Evolutionary conservation across 2,329 filamentous ascomycete genomes (phyloP).

Genomic region (Incumbomyces lentus): DNA sequence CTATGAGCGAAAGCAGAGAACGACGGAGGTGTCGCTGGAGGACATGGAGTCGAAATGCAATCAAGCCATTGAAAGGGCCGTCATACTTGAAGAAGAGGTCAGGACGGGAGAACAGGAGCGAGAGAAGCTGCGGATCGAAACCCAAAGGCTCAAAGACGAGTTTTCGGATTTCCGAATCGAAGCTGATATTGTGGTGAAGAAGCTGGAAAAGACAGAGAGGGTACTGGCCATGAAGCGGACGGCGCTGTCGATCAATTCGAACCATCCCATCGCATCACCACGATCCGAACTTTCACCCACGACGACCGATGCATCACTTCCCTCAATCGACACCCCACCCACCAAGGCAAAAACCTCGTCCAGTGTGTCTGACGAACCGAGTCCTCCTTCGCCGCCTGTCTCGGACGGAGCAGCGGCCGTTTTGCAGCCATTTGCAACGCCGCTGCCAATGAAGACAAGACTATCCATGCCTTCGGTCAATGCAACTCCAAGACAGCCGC

Average conservation of each 20-base stretch:
- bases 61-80: conserved; percentile 77
- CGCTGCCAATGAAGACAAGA: conserved; percentile 36
- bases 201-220: conserved; percentile 62
- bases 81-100: conserved; percentile 93
- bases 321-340: conserved; percentile 79
- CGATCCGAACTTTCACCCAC: conserved; percentile 65
- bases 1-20: conserved; percentile 89
- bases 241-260: conserved; percentile 40
- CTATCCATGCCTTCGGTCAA: conserved; percentile 30
- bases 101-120: conserved; percentile 84
- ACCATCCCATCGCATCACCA: conserved; percentile 16
- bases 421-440: conserved; percentile 42
- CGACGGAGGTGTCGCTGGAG: conserved; percentile 90
- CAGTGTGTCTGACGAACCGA: conserved; percentile 56
- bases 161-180: conserved; percentile 89
- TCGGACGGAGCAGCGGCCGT: conserved; percentile 66
- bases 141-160: conserved; percentile 81
- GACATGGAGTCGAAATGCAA: conserved; percentile 97
- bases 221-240: conserved; percentile 42
- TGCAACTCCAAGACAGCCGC: conserved; percentile 44
- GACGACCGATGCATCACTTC: conserved; percentile 74
- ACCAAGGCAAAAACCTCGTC: conserved; percentile 55
- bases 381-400: conserved; percentile 86
- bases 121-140: conserved; percentile 77
- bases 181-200: conserved; percentile 86